A percentile compares a stretch with the other conserved stretches of the same genome.
Evolutionary conservation across 768 basidiomycete genomes (phyloP).

Genomic region (Termitomyces eurrhizus): DNA sequence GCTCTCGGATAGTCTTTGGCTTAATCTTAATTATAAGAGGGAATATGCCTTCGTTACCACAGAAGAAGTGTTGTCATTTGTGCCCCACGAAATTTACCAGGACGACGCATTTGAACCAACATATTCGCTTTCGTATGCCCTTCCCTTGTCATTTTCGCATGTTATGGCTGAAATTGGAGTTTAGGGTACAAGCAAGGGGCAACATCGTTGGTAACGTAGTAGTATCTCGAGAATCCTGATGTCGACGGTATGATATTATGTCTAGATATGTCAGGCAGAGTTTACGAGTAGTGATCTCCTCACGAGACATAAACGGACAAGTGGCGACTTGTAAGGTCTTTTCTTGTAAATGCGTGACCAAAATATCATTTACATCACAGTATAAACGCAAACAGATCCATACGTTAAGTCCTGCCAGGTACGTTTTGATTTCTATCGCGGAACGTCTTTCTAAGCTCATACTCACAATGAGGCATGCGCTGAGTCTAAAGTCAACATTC

Average conservation of each 20-base stretch:
- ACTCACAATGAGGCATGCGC: no score
- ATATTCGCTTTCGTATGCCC: no score
- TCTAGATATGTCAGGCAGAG: slow-evolving; percentile 64
- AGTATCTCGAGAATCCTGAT: neutral
- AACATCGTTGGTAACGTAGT: slow-evolving; percentile 61
- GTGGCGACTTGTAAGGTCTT: slow-evolving; percentile 60
- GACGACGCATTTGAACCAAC: no score
- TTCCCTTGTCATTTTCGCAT: no score
- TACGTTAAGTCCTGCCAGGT: slow-evolving; percentile 66
- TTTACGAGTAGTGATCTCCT: slow-evolving; percentile 74
- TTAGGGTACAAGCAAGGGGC: slow-evolving; percentile 64
- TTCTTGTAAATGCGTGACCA: neutral
- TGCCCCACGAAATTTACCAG: no score
- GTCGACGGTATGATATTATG: neutral
- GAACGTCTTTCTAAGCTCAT: slow-evolving; percentile 20
- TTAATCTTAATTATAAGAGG: no score
- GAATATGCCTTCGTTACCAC: no score
- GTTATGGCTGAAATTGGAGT: no score
- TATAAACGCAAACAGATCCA: slow-evolving; percentile 49
- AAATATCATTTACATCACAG: slow-evolving; percentile 14
- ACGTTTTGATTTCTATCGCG: slow-evolving; percentile 1
- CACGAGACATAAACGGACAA: slow-evolving; percentile 67
- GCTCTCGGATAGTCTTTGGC: no score
- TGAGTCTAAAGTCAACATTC: slow-evolving; percentile 77
- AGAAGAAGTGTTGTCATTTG: no score